Evolutionary conservation across 495 filamentous ascomycete genomes (phyloP).

Genomic region (Melanomma pulvis-pyrius): DNA sequence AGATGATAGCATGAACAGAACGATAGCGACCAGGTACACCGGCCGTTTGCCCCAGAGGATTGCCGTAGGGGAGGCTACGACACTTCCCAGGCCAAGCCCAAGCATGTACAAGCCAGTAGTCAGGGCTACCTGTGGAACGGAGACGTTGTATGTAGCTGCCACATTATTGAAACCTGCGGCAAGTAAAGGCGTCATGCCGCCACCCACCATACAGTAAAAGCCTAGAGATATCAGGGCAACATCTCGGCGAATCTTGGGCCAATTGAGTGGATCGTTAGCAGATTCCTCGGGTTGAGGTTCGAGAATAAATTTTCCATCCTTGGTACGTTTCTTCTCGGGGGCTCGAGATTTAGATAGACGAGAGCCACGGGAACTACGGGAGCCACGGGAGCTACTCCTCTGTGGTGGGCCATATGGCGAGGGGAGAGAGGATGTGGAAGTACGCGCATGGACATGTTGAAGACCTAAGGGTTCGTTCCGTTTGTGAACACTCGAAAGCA

Average conservation of each 20-base stretch:
- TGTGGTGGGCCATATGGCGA: constrained; percentile 56
- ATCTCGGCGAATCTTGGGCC: constrained; percentile 83
- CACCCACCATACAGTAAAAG: constrained; percentile 89
- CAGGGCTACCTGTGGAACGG: constrained; percentile 74
- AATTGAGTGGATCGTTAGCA: constrained; percentile 90
- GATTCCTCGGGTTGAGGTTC: constrained; percentile 93
- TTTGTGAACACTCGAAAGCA: constrained; percentile 65
- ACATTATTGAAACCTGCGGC: constrained; percentile 90
- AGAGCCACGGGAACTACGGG: constrained; percentile 29
- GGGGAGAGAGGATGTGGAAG: constrained; percentile 74
- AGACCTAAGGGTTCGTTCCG: constrained; percentile 83
- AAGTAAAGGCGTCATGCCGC: constrained; percentile 88
- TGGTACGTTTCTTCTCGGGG: constrained; percentile 70
- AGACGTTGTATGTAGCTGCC: constrained; percentile 68
- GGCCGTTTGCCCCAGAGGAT: constrained; percentile 90
- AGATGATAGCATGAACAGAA: constrained; percentile 74
- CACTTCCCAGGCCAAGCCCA: constrained; percentile 83
- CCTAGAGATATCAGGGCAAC: constrained; percentile 79
- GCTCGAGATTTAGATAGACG: constrained; percentile 38
- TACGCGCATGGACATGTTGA: constrained; percentile 71
- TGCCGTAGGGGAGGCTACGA: constrained; percentile 85
- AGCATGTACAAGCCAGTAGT: constrained; percentile 97
- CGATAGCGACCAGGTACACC: constrained; percentile 79
- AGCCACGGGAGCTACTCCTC: constrained; percentile 31
- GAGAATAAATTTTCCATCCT: constrained; percentile 82